Evolutionary conservation across 768 basidiomycete species (phyloP).

Genomic region (Dacryopinax spathularia): DNA sequence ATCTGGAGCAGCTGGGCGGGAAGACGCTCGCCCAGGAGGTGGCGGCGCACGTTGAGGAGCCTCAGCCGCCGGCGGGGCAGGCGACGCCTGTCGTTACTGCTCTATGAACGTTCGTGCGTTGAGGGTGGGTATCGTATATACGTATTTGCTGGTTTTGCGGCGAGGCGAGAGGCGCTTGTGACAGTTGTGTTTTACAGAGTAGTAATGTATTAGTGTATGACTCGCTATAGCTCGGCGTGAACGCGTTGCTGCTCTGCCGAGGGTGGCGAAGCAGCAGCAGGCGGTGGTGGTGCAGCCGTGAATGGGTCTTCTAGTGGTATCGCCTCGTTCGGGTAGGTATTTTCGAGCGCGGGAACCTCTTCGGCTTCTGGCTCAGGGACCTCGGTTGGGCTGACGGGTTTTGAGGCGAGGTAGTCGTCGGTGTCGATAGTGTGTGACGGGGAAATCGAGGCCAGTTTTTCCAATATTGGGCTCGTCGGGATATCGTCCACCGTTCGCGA

Average conservation of each 20-base stretch:
- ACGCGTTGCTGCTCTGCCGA: neutral
- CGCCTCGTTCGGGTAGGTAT: neutral
- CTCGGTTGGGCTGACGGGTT: neutral
- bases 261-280: neutral
- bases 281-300: neutral
- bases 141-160: no score
- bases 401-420: neutral
- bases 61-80: neutral
- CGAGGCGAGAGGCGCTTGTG: no score
- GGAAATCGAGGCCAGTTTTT: neutral
- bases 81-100: neutral
- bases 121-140: neutral
- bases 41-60: neutral
- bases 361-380: neutral
- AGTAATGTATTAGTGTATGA: neutral
- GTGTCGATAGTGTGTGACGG: neutral
- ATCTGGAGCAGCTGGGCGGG: conserved; percentile 2
- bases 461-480: neutral
- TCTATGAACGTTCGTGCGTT: neutral
- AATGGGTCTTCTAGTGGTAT: neutral
- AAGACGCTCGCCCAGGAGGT: neutral
- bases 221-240: neutral
- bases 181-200: neutral
- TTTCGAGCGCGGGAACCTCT: neutral
- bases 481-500: neutral